A percentile compares a stretch with the other conserved stretches of the same genome.
phyloP scores from a whole-genome alignment of 2,329 filamentous ascomycete species.

The Xylaria sp. region DNA sequence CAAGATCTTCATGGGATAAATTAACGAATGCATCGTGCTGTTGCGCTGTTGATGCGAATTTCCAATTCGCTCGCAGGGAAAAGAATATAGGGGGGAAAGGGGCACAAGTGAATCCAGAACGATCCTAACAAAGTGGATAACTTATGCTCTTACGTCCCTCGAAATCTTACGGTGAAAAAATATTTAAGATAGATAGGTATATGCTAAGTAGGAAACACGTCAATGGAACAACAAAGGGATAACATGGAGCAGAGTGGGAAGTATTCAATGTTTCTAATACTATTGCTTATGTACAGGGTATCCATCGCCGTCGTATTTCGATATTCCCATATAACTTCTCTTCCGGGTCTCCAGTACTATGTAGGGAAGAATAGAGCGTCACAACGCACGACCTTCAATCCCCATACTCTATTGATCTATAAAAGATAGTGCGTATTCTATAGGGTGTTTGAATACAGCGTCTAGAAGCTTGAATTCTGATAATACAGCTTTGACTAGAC shows the following conservation, averaged over 20 bases:
- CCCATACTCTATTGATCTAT: background rate
- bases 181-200: background rate
- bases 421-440: background rate
- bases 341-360: background rate
- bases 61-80: too few species aligned
- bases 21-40: background rate
- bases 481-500: background rate
- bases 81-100: background rate
- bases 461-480: background rate
- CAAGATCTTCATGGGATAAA: conserved; percentile 6
- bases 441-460: background rate
- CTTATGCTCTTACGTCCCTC: background rate
- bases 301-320: conserved; percentile 9
- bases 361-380: background rate
- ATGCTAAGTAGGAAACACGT: background rate
- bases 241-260: background rate
- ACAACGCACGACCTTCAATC: background rate
- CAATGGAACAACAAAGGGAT: background rate
- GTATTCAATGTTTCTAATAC: conserved; percentile 4
- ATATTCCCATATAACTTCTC: background rate
- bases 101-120: background rate
- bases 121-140: background rate
- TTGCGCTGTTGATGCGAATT: background rate
- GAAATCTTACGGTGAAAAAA: background rate
- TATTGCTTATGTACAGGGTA: conserved; percentile 20